Evolutionary conservation across 208 protist species (phyloP).

Genomic region (Entamoeba moshkovskii): DNA sequence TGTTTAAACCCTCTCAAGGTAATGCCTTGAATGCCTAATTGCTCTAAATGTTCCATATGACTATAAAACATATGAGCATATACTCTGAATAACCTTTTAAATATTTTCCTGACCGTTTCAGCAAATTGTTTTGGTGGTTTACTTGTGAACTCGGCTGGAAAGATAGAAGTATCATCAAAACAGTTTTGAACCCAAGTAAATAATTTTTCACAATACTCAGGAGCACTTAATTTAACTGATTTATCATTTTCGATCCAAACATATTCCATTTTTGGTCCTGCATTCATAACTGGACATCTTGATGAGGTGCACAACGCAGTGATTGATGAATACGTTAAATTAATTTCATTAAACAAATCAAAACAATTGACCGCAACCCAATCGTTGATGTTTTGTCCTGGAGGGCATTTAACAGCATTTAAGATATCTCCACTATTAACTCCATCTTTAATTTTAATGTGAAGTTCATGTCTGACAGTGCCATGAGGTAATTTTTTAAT

Average conservation of each 20-base stretch:
- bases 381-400: constrained; percentile 30
- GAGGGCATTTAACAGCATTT: constrained; percentile 23
- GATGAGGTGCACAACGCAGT: constrained; percentile 86
- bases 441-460: constrained; percentile 18
- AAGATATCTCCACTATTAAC: constrained; percentile 24
- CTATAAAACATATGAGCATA: constrained; percentile 96
- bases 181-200: constrained; percentile 89
- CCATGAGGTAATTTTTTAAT: background rate
- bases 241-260: constrained; percentile 65
- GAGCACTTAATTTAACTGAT: constrained; percentile 66
- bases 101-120: constrained; percentile 76
- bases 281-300: background rate
- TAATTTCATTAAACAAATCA: constrained; percentile 97
- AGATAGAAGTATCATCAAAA: constrained; percentile 81
- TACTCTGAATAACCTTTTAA: constrained; percentile 87
- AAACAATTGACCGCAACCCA: constrained; percentile 45
- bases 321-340: constrained; percentile 87
- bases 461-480: background rate
- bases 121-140: constrained; percentile 61
- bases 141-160: constrained; percentile 54
- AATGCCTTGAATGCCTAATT: constrained; percentile 68
- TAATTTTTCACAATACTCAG: constrained; percentile 87
- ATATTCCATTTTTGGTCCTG: constrained; percentile 60
- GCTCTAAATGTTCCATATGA: constrained; percentile 79
- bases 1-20: background rate